A percentile compares a stretch with the other conserved stretches of the same genome.
Conservation (phyloP, 495 filamentous ascomycete genomes). For the Penicillium salamii region DNA sequence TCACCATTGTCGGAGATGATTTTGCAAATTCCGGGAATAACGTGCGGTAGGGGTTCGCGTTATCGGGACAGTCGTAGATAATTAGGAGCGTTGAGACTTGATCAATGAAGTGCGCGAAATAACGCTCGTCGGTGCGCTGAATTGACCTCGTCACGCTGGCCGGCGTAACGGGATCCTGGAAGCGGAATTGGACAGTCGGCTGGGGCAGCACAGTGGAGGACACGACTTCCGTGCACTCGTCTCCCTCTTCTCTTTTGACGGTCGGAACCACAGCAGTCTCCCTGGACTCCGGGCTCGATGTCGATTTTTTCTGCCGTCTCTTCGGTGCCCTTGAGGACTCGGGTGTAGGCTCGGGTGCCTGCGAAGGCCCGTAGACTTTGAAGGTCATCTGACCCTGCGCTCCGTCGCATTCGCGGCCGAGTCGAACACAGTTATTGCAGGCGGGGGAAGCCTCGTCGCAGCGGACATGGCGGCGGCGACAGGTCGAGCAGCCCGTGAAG, state of each 20-base stretch:
- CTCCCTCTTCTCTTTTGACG: conserved; percentile 14
- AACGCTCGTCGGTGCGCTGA: conserved; percentile 30
- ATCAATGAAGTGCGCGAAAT: conserved; percentile 38
- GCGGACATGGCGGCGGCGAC: conserved; percentile 42
- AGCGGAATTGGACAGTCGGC: conserved; percentile 16
- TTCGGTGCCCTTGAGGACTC: conserved; percentile 16
- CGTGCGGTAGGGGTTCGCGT: conserved; percentile 36
- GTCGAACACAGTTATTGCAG: conserved; percentile 41
- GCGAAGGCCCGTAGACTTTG: conserved; percentile 39
- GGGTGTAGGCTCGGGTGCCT: conserved; percentile 2
- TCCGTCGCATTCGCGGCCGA: conserved; percentile 39
- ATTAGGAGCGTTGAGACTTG: conserved; percentile 36
- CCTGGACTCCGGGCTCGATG: conserved; percentile 7
- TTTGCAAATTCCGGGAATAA: conserved; percentile 37
- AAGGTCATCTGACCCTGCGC: conserved; percentile 42
- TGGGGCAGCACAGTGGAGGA: conserved; percentile 21
- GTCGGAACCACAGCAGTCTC: conserved; percentile 11
- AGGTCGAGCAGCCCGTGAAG: conserved; percentile 42
- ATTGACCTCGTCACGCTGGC: conserved; percentile 22
- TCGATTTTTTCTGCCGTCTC: conserved; percentile 19
- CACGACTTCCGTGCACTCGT: conserved; percentile 16
- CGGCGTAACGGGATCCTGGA: conserved; percentile 26
- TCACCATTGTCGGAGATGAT: conserved; percentile 37
- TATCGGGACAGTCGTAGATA: conserved; percentile 37
- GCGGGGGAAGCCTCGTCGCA: conserved; percentile 42